Conservation (phyloP, 1,284 basidiomycete species). For the Omphalotus olearius region DNA sequence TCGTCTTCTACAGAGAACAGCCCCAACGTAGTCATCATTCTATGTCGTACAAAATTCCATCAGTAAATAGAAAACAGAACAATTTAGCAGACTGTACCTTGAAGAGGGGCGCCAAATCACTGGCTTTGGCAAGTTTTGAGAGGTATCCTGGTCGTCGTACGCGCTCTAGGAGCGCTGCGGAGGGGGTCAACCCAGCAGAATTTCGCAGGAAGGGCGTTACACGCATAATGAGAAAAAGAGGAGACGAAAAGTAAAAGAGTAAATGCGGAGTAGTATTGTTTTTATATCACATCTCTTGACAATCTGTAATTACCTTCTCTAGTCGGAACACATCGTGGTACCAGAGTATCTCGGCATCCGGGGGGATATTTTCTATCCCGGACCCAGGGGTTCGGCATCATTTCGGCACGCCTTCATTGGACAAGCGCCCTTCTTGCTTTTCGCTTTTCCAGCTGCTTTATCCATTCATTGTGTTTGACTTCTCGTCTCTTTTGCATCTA, state of each 20-base stretch:
- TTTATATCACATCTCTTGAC: no score
- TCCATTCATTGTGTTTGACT: no score
- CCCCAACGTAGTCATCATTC: conserved; percentile 41
- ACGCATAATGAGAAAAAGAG: conserved; percentile 2
- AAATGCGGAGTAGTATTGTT: not conserved
- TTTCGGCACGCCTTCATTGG: no score
- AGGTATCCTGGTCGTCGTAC: conserved; percentile 35
- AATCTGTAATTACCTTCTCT: no score
- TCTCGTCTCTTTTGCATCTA: no score
- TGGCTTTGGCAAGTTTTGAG: conserved; percentile 32
- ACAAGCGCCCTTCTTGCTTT: no score
- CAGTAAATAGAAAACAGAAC: not conserved
- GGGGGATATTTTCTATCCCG: no score
- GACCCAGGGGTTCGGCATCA: no score
- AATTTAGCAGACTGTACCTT: conserved; percentile 26
- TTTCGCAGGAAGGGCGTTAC: conserved; percentile 13
- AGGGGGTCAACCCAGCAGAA: conserved; percentile 16
- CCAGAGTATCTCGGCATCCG: no score
- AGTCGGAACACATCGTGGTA: no score
- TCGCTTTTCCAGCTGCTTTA: no score
- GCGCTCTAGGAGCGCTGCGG: conserved; percentile 35
- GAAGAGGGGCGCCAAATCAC: conserved; percentile 40
- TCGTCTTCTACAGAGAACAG: not conserved
- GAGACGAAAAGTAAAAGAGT: not conserved
- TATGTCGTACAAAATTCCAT: conserved; percentile 15